Evolutionary conservation across 805 yeast species (phyloP).

Genomic region (Gaillardinia entomophila): DNA sequence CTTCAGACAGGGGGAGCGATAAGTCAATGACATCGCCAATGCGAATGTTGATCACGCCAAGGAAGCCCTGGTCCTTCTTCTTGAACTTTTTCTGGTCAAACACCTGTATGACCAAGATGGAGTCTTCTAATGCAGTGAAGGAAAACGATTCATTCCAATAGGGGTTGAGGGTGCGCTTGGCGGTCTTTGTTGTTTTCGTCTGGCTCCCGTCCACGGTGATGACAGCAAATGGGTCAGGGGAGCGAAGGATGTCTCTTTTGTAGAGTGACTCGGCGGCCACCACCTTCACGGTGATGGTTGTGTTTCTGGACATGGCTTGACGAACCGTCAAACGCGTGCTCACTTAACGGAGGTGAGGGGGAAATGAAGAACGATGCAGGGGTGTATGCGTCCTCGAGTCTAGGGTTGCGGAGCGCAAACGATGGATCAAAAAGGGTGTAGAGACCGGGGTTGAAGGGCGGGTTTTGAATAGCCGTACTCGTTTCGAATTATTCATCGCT

Average conservation of each 20-base stretch:
- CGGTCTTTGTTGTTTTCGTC: conserved; percentile 90
- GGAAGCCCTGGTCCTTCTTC: conserved; percentile 96
- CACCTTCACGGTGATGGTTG: conserved; percentile 56
- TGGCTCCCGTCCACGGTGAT: conserved; percentile 96
- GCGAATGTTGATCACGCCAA: conserved; percentile 91
- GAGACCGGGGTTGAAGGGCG: conserved; percentile 1
- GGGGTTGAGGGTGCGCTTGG: conserved; percentile 90
- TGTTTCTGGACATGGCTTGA: conserved; percentile 7
- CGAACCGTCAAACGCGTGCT: too few species aligned
- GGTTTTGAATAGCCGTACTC: too few species aligned
- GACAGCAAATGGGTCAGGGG: conserved; percentile 98
- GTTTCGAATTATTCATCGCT: too few species aligned
- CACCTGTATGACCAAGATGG: conserved; percentile 86
- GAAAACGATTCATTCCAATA: conserved; percentile 94
- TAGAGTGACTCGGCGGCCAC: conserved; percentile 95
- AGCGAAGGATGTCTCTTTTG: conserved; percentile 90
- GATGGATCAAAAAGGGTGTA: too few species aligned
- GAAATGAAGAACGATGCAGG: too few species aligned
- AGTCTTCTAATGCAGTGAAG: conserved; percentile 71
- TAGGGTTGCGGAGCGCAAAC: too few species aligned
- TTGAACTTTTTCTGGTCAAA: conserved; percentile 97
- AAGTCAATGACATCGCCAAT: conserved; percentile 84
- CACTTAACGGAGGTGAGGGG: too few species aligned
- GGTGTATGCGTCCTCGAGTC: too few species aligned
- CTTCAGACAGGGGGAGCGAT: conserved; percentile 47